Conservation (phyloP, 129 eudicot species). For the Chrysanthemum seticuspe region DNA sequence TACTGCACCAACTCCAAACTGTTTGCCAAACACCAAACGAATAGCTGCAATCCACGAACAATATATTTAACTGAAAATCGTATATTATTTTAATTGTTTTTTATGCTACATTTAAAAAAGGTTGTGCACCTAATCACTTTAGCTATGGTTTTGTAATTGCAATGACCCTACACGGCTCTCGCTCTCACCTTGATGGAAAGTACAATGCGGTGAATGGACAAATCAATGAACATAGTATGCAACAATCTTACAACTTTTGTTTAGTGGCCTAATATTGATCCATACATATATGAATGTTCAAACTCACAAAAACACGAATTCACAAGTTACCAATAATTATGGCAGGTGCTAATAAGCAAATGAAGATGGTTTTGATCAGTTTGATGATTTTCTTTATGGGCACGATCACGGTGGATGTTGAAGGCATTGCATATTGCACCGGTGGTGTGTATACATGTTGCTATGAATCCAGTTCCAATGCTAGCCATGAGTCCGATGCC, state of each 20-base stretch:
- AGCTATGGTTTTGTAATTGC: too few species aligned
- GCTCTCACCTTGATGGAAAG: too few species aligned
- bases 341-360: slow-evolving; percentile 16
- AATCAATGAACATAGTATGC: slow-evolving; percentile 23
- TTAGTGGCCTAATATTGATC: neutral
- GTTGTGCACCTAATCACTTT: too few species aligned
- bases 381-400: slow-evolving; percentile 10
- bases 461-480: neutral
- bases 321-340: neutral
- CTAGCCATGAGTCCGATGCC: neutral
- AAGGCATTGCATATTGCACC: slow-evolving; percentile 1
- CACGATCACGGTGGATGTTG: neutral
- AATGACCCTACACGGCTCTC: too few species aligned
- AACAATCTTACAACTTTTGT: slow-evolving; percentile 5
- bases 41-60: too few species aligned
- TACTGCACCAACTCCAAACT: too few species aligned
- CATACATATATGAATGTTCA: neutral
- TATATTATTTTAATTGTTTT: too few species aligned
- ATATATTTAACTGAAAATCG: too few species aligned
- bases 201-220: neutral
- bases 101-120: too few species aligned
- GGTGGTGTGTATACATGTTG: neutral
- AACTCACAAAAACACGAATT: neutral
- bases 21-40: too few species aligned
- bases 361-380: slow-evolving; percentile 7